These are phyloP conservation scores for Metroxylon sagu DNA, from an alignment of 176 grass and related monocot genomes.

Conservation along the genomic window DNA sequence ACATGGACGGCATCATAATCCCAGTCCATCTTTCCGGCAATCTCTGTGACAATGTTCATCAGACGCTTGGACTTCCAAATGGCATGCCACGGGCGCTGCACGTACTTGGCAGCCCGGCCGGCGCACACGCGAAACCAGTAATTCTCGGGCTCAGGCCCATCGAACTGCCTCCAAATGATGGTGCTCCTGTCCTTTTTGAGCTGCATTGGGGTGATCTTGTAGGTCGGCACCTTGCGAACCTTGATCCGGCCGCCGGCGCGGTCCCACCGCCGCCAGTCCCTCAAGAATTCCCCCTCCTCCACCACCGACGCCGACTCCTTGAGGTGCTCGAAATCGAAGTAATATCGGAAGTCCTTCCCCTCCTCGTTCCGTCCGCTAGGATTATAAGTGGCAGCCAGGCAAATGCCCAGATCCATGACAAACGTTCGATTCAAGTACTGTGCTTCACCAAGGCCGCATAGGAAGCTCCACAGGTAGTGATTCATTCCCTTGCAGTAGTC, in stretches of 20 bases:
- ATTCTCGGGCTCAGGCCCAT: conserved; percentile 80
- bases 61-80: conserved; percentile 89
- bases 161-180: conserved; percentile 84
- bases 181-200: conserved; percentile 73
- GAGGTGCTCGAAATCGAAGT: conserved; percentile 92
- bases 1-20: conserved; percentile 84
- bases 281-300: conserved; percentile 68
- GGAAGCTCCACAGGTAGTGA: conserved; percentile 86
- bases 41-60: conserved; percentile 92
- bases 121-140: conserved; percentile 98
- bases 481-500: conserved; percentile 99
- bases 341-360: conserved; percentile 81
- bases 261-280: conserved; percentile 71
- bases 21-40: conserved; percentile 81
- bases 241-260: conserved; percentile 45
- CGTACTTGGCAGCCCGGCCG: conserved; percentile 56
- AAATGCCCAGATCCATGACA: conserved; percentile 68
- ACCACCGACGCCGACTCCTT: conserved; percentile 66
- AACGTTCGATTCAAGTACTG: conserved; percentile 93
- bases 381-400: conserved; percentile 62
- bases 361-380: conserved; percentile 65
- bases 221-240: conserved; percentile 67
- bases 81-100: conserved; percentile 76
- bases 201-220: conserved; percentile 83
- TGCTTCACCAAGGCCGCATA: conserved; percentile 83